Conservation (phyloP, 768 basidiomycete genomes). For the Gautieria morchelliformis region DNA sequence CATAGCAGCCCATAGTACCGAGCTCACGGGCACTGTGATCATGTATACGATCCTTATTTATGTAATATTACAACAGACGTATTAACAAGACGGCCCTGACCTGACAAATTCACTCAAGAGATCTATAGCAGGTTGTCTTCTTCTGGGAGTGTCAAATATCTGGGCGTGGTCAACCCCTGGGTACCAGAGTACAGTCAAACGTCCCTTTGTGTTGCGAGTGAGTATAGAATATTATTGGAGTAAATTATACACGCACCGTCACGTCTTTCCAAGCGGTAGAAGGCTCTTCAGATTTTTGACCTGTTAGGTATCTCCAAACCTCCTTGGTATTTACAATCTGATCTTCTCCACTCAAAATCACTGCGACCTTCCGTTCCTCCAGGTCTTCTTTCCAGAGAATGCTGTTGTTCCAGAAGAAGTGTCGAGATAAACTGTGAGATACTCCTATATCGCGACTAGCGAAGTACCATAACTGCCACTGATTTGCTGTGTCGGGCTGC, state of each 20-base stretch:
- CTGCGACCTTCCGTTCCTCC: constrained; percentile 17
- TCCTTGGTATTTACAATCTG: constrained; percentile 32
- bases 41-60: too few species aligned
- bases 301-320: constrained; percentile 33
- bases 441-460: constrained; percentile 55
- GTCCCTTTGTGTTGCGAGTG: constrained; percentile 8
- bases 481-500: constrained; percentile 36
- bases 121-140: constrained; percentile 10
- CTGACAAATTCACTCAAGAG: not conserved
- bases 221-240: not conserved
- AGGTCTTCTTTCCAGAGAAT: constrained; percentile 54
- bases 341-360: constrained; percentile 31
- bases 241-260: not conserved
- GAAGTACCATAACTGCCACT: constrained; percentile 65
- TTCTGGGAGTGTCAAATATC: constrained; percentile 25
- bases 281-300: not conserved
- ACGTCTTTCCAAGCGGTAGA: not conserved
- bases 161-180: constrained; percentile 32
- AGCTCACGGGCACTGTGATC: too few species aligned
- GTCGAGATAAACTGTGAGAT: constrained; percentile 44
- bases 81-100: not conserved
- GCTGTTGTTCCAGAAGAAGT: constrained; percentile 61
- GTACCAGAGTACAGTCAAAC: constrained; percentile 31
- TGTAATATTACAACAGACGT: too few species aligned
- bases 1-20: not conserved